phyloP scores from a whole-genome alignment of 257 asterid genomes.

The Voacanga thouarsii region DNA sequence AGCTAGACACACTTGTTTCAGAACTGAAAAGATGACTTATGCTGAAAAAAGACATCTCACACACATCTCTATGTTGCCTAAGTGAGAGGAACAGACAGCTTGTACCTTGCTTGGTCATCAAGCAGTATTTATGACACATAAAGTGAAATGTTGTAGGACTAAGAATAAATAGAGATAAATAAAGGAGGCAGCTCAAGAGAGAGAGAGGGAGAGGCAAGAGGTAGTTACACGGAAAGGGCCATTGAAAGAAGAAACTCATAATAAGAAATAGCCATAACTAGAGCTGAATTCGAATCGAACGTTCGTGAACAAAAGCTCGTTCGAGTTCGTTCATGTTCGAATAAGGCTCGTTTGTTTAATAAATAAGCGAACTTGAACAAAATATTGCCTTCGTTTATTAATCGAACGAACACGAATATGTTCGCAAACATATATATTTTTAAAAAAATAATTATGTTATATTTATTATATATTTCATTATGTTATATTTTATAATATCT shows the following conservation, averaged over 20 bases:
- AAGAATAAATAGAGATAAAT: background rate
- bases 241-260: background rate
- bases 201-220: background rate
- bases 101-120: background rate
- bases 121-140: background rate
- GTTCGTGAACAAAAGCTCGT: too few species aligned
- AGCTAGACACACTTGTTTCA: conserved; percentile 1
- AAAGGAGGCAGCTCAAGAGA: background rate
- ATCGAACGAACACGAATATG: too few species aligned
- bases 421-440: too few species aligned
- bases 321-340: too few species aligned
- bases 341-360: too few species aligned
- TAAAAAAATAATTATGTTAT: too few species aligned
- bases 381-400: too few species aligned
- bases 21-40: background rate
- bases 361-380: too few species aligned
- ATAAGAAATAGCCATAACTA: background rate
- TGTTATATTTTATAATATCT: too few species aligned
- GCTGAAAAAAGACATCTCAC: background rate
- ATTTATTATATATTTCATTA: too few species aligned
- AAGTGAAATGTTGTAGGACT: background rate
- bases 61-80: background rate
- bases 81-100: background rate
- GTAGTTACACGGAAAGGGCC: background rate
- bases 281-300: too few species aligned